These are phyloP conservation scores for Daldinia sp. DNA, from an alignment of 2,329 filamentous ascomycete genomes.

Conservation along the genomic window DNA sequence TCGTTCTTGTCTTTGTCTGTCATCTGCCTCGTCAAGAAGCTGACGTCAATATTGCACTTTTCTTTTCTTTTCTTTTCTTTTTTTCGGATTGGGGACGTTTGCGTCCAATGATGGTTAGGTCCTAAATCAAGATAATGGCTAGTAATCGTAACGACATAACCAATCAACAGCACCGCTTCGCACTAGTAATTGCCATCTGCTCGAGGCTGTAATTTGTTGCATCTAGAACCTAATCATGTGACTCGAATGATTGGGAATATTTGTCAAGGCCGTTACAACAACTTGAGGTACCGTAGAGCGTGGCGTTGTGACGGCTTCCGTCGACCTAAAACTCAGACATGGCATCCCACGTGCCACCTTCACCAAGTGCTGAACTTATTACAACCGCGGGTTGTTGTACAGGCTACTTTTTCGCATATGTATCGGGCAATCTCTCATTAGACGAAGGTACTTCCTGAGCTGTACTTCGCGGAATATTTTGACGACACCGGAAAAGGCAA, in stretches of 20 bases:
- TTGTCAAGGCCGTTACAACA: background rate
- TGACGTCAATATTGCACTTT: slow-evolving; percentile 19
- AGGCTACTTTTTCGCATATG: slow-evolving; percentile 10
- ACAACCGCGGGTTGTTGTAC: slow-evolving; percentile 12
- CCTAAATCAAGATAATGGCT: slow-evolving; percentile 1
- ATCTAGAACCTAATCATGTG: slow-evolving; percentile 37
- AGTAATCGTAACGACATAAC: slow-evolving; percentile 16
- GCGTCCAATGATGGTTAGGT: slow-evolving; percentile 10
- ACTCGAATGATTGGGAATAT: slow-evolving; percentile 21
- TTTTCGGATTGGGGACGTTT: slow-evolving; percentile 4
- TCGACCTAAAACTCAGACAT: slow-evolving; percentile 1
- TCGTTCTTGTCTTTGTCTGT: background rate
- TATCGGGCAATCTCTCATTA: slow-evolving; percentile 9
- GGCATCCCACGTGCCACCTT: background rate
- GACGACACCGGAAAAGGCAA: slow-evolving; percentile 5
- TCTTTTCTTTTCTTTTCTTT: no score
- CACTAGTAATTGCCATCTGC: slow-evolving; percentile 14
- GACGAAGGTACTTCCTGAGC: background rate
- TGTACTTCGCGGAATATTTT: slow-evolving; percentile 12
- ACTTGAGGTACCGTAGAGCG: background rate
- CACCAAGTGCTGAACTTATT: slow-evolving; percentile 9
- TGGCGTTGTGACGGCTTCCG: slow-evolving; percentile 5
- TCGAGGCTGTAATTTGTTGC: slow-evolving; percentile 30
- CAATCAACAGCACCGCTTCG: slow-evolving; percentile 22
- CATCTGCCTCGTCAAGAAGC: slow-evolving; percentile 4